phyloP scores from a whole-genome alignment of 1,139 yeast species.

The Yamadazyma sp. region DNA sequence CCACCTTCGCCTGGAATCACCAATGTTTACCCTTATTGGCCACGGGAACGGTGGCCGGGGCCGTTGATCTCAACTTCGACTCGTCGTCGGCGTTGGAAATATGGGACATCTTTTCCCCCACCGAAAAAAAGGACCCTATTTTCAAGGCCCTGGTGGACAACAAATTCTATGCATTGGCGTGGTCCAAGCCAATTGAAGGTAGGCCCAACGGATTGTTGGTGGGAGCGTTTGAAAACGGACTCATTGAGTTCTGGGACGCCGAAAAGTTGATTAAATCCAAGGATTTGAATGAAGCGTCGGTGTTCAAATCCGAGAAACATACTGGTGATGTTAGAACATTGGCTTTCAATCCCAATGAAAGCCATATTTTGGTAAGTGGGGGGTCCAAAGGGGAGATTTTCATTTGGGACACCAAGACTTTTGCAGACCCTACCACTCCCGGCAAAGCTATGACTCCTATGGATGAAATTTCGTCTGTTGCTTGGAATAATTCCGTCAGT shows the following conservation, averaged over 20 bases:
- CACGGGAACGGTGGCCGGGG: slow-evolving; percentile 93
- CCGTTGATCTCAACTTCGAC: slow-evolving; percentile 85
- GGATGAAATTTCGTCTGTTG: slow-evolving; percentile 77
- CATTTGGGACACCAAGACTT: slow-evolving; percentile 81
- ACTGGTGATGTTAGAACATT: slow-evolving; percentile 70
- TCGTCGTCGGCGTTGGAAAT: slow-evolving; percentile 75
- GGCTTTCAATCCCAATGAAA: slow-evolving; percentile 75
- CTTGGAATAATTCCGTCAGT: slow-evolving; percentile 86
- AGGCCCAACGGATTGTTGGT: slow-evolving; percentile 65
- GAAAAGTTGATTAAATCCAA: slow-evolving; percentile 42
- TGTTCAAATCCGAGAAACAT: slow-evolving; percentile 57
- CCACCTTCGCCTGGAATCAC: slow-evolving; percentile 94
- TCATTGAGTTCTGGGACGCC: slow-evolving; percentile 74
- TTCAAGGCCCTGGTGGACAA: slow-evolving; percentile 53
- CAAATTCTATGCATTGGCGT: slow-evolving; percentile 78
- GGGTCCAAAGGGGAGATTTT: slow-evolving; percentile 84
- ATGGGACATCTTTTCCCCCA: slow-evolving; percentile 65
- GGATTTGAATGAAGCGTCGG: slow-evolving; percentile 41
- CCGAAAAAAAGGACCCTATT: slow-evolving; percentile 41
- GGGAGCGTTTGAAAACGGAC: slow-evolving; percentile 87
- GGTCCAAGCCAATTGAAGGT: slow-evolving; percentile 70
- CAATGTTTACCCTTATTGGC: slow-evolving; percentile 74
- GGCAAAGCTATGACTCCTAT: slow-evolving; percentile 80
- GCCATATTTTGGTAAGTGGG: slow-evolving; percentile 78
- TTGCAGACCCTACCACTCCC: slow-evolving; percentile 64